Evolutionary conservation across 2,329 filamentous ascomycete species (phyloP), one percentile per base, ranked within the genome.

Genomic region (Colletotrichum scovillei): DNA sequence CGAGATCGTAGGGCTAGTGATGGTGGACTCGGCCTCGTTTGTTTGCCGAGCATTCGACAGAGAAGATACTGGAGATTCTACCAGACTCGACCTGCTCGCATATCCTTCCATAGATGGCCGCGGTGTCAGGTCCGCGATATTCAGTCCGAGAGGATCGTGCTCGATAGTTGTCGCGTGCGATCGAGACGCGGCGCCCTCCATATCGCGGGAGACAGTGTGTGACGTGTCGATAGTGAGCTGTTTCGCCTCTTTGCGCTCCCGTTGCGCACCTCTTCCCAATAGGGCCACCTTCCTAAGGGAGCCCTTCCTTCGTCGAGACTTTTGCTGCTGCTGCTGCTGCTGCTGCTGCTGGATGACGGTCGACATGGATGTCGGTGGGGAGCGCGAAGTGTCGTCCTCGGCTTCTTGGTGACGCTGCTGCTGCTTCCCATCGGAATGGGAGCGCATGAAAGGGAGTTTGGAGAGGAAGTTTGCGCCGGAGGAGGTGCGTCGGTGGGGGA

Each of bases 271-370:
- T 75, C 93, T 93, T 19, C 94, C 94, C 22, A 98, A 87, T 62
- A 98, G 86, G 30, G 95, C 95, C 12, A 94, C 94, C 83, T 98
- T 98, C 73, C 95, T 90, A 80, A 98, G 86, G 12, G 95, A 98
- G 4, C 95, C 95, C 80, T 93, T 94, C 73, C 95, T 90, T 78
- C 92, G 92, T 68, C 95, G 89, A 82, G 77, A 88, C 85, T 82
- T 88, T 80, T 82, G 86, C 79, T 82, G 86, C 78, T 84, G 84
- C 35, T 69, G 64, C n/a, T 82, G 86, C 79, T 82, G 86, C 78
- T 84, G 84, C 55, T 58, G 66, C 24, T 70, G 89, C 82, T 84
- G 84, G 59, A 78, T 76, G 46, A 79, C 77, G 69, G 76, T 80
- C 60, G 76, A 78, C 70, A 79, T 80, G 71, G 78, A 76, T 71